Percentiles rank a stretch among this genome's conserved stretches.
Evolutionary conservation across 139 green algal genomes (phyloP).

Genomic region (Chlorella ohadii): DNA sequence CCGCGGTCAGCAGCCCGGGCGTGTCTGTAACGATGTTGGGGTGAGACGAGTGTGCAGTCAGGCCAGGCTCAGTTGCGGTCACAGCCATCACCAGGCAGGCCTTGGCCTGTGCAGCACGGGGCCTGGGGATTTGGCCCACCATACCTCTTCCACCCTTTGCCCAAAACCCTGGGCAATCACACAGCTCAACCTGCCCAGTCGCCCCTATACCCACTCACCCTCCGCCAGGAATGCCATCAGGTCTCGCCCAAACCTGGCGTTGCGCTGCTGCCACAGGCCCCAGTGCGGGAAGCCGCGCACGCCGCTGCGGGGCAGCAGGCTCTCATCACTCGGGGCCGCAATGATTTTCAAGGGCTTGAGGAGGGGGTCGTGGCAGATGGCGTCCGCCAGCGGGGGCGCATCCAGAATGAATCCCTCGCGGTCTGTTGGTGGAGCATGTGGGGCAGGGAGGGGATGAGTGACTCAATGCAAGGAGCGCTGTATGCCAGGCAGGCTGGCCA

Average conservation of each 20-base stretch:
- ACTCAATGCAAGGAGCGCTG: neutral
- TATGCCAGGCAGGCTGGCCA: no score
- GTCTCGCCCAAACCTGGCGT: slow-evolving; percentile 44
- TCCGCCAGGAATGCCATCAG: slow-evolving; percentile 37
- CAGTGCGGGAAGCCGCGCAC: slow-evolving; percentile 66
- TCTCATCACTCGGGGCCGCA: slow-evolving; percentile 46
- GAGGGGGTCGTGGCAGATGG: slow-evolving; percentile 63
- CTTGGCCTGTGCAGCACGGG: no score
- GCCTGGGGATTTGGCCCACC: no score
- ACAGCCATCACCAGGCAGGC: no score
- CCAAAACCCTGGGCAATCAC: no score
- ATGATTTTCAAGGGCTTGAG: slow-evolving; percentile 55
- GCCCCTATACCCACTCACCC: neutral
- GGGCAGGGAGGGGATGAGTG: neutral
- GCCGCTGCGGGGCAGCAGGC: slow-evolving; percentile 54
- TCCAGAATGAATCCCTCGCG: slow-evolving; percentile 70
- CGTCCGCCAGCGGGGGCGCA: slow-evolving; percentile 73
- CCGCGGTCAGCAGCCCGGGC: slow-evolving; percentile 1
- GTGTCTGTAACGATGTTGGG: neutral
- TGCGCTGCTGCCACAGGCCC: slow-evolving; percentile 56
- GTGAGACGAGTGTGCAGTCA: neutral
- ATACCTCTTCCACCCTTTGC: no score
- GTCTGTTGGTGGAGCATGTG: slow-evolving; percentile 36
- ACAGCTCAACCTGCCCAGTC: no score
- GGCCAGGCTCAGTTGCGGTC: no score